A percentile compares a stretch with the other conserved stretches of the same genome.
Conservation (phyloP, 495 filamentous ascomycete genomes). For the Aspergillus ostianus region DNA sequence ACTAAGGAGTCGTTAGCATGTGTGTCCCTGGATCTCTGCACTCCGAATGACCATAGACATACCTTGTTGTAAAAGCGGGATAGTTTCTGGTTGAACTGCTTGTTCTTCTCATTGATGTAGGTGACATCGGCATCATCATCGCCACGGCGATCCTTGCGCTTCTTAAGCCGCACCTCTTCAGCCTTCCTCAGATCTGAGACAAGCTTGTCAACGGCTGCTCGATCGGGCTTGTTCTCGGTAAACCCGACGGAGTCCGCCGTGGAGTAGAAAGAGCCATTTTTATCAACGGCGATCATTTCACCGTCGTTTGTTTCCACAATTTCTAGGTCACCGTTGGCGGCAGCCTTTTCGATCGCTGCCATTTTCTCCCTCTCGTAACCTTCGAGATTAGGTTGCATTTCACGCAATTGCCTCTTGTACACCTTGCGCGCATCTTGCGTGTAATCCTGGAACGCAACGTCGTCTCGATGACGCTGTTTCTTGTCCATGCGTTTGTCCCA, state of each 20-base stretch:
- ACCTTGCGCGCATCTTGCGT: conserved; percentile 80
- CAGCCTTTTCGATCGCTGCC: conserved; percentile 78
- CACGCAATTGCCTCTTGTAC: conserved; percentile 85
- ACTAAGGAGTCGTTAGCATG: conserved; percentile 52
- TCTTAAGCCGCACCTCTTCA: conserved; percentile 81
- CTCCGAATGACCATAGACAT: conserved; percentile 21
- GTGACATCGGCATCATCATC: conserved; percentile 87
- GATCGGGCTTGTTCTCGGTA: conserved; percentile 81
- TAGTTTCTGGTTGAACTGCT: conserved; percentile 98
- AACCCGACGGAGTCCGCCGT: conserved; percentile 80
- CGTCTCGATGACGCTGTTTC: conserved; percentile 77
- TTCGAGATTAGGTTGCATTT: conserved; percentile 69
- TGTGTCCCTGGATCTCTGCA: background rate
- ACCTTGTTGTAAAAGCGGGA: conserved; percentile 94
- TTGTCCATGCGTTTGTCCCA: conserved; percentile 91
- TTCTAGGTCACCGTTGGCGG: conserved; percentile 73
- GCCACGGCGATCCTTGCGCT: conserved; percentile 72
- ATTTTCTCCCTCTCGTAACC: conserved; percentile 82
- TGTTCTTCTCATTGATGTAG: conserved; percentile 99
- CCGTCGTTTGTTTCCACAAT: conserved; percentile 93
- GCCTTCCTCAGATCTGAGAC: conserved; percentile 85
- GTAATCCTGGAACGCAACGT: conserved; percentile 91
- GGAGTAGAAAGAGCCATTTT: conserved; percentile 84
- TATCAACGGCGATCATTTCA: conserved; percentile 90
- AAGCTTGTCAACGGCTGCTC: conserved; percentile 84